Conservation (phyloP, 192 early-diverging fungal species). For the Phlyctochytrium planicorne region DNA sequence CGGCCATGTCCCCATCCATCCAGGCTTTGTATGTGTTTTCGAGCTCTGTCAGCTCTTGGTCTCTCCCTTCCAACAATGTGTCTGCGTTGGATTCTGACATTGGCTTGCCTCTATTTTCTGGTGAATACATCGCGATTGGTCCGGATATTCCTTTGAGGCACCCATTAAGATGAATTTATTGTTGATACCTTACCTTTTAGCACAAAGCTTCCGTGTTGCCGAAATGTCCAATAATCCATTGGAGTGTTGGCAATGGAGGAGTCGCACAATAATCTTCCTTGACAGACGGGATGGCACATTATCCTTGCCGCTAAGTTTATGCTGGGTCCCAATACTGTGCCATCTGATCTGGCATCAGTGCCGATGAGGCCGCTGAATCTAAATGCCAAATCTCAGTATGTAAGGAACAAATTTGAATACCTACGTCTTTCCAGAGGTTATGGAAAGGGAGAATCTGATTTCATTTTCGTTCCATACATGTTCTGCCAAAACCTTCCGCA, state of each 20-base stretch:
- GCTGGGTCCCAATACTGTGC: slow-evolving; percentile 18
- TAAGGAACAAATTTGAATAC: not conserved
- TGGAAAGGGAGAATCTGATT: not conserved
- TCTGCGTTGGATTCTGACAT: not conserved
- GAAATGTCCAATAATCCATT: too few relatives aligned
- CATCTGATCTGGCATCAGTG: not conserved
- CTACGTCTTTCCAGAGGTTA: not conserved
- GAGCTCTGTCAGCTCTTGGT: not conserved
- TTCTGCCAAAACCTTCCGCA: not conserved
- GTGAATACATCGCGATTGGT: not conserved
- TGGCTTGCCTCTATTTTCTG: too few relatives aligned
- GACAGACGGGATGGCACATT: slow-evolving; percentile 19
- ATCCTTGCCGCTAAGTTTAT: slow-evolving; percentile 28
- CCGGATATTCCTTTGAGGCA: not conserved
- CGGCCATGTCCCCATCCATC: too few relatives aligned
- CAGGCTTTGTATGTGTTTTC: not conserved
- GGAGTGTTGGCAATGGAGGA: too few relatives aligned
- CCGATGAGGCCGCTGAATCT: slow-evolving; percentile 23
- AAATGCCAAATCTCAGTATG: not conserved
- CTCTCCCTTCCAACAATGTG: not conserved
- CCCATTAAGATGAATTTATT: not conserved
- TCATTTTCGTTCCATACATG: not conserved
- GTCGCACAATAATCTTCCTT: not conserved
- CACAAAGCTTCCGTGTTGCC: not conserved
- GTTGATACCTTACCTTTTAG: not conserved